Conservation (phyloP, 768 basidiomycete species). For the Pisolithus tinctorius region DNA sequence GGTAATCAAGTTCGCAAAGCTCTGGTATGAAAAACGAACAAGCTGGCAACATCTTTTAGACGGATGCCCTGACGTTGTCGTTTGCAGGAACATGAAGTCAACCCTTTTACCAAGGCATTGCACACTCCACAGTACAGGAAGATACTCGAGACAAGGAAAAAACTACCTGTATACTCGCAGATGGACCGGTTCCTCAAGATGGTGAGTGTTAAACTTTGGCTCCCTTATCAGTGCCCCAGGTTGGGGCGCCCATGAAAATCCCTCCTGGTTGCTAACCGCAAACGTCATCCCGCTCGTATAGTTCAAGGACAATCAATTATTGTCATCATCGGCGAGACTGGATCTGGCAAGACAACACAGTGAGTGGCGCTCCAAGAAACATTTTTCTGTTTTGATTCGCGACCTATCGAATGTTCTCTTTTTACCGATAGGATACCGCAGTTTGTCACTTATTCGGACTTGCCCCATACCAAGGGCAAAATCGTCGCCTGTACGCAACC, state of each 20-base stretch:
- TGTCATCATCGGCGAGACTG: conserved; percentile 91
- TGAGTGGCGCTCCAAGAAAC: conserved; percentile 35
- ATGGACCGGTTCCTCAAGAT: conserved; percentile 91
- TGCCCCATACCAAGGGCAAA: conserved; percentile 86
- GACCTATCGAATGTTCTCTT: conserved; percentile 21
- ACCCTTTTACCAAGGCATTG: conserved; percentile 83
- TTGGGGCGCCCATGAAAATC: neutral
- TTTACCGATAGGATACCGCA: conserved; percentile 75
- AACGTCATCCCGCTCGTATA: neutral
- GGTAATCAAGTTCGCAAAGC: conserved; percentile 60
- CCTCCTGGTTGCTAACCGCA: neutral
- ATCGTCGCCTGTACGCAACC: conserved; percentile 97
- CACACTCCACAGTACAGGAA: conserved; percentile 77
- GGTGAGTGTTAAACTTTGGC: conserved; percentile 41
- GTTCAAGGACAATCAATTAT: conserved; percentile 61
- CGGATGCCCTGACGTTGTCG: neutral
- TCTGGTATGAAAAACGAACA: conserved; percentile 44
- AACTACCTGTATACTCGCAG: conserved; percentile 85
- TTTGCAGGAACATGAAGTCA: conserved; percentile 64
- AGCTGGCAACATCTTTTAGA: neutral
- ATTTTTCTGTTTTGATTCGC: conserved; percentile 8
- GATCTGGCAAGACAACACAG: conserved; percentile 95
- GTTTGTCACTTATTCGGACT: conserved; percentile 89
- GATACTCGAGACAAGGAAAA: conserved; percentile 78
- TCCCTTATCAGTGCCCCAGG: neutral